Evolutionary conservation across 164 flowering plant genomes (phyloP).

Genomic region (Macadamia integrifolia): DNA sequence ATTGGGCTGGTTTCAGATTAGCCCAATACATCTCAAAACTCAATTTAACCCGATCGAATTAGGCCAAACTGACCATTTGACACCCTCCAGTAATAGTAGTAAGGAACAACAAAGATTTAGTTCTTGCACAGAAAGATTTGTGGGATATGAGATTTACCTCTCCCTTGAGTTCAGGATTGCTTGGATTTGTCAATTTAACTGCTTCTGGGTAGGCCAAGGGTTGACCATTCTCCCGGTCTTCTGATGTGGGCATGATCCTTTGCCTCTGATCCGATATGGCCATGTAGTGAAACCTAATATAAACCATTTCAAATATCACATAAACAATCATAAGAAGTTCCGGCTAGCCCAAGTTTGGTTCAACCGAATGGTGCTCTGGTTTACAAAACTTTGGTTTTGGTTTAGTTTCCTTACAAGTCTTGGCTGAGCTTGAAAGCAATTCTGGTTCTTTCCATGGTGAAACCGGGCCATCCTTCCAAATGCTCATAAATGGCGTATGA

Average conservation of each 20-base stretch:
- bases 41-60: no score
- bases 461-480: slow-evolving; percentile 74
- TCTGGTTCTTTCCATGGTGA: slow-evolving; percentile 49
- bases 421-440: slow-evolving; percentile 81
- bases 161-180: slow-evolving; percentile 54
- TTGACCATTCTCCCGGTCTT: slow-evolving; percentile 68
- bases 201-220: slow-evolving; percentile 80
- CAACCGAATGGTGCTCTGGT: no score
- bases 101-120: no score
- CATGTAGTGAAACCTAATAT: slow-evolving; percentile 83
- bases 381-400: no score
- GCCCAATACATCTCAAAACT: no score
- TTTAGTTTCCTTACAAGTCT: slow-evolving; percentile 48
- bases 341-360: no score
- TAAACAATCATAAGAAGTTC: neutral
- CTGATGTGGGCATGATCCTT: slow-evolving; percentile 79
- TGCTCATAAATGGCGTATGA: slow-evolving; percentile 89
- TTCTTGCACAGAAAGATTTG: no score
- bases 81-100: no score
- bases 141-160: slow-evolving; percentile 25
- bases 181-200: slow-evolving; percentile 63
- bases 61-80: no score
- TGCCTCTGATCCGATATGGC: slow-evolving; percentile 76
- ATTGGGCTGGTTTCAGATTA: no score
- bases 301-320: neutral